These are phyloP conservation scores for Xylariaceae sp. DNA, from an alignment of 2,329 filamentous ascomycete species.

Conservation along the genomic window DNA sequence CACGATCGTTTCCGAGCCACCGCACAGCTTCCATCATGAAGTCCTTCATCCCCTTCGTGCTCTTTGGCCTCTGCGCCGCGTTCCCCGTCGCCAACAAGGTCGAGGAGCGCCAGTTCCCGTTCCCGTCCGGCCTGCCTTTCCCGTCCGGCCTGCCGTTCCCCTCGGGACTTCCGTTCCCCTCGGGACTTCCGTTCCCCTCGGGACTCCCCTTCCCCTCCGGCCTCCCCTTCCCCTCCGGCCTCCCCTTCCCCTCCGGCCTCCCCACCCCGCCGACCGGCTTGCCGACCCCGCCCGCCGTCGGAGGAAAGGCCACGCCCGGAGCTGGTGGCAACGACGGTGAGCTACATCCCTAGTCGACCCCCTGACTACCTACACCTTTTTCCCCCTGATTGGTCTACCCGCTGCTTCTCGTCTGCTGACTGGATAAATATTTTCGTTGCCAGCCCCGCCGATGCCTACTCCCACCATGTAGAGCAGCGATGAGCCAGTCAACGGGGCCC, in stretches of 20 bases:
- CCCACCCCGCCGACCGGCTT: neutral
- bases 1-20: neutral
- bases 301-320: too few species aligned
- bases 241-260: neutral
- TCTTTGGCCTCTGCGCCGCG: neutral
- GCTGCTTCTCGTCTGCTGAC: too few species aligned
- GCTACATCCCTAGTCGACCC: too few species aligned
- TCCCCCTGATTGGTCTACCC: too few species aligned
- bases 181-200: neutral
- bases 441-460: too few species aligned
- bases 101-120: neutral
- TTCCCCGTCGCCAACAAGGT: neutral
- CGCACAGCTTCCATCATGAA: slow-evolving; percentile 1
- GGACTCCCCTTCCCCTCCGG: neutral
- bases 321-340: too few species aligned
- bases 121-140: neutral
- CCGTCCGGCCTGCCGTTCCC: neutral
- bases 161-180: neutral
- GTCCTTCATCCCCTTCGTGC: neutral
- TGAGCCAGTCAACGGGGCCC: too few species aligned
- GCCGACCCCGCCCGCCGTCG: too few species aligned
- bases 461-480: too few species aligned
- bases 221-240: neutral
- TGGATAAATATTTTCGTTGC: too few species aligned
- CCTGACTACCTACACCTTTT: too few species aligned